phyloP scores from a whole-genome alignment of 495 filamentous ascomycete species.

The Hypoxylon crocopeplum region DNA sequence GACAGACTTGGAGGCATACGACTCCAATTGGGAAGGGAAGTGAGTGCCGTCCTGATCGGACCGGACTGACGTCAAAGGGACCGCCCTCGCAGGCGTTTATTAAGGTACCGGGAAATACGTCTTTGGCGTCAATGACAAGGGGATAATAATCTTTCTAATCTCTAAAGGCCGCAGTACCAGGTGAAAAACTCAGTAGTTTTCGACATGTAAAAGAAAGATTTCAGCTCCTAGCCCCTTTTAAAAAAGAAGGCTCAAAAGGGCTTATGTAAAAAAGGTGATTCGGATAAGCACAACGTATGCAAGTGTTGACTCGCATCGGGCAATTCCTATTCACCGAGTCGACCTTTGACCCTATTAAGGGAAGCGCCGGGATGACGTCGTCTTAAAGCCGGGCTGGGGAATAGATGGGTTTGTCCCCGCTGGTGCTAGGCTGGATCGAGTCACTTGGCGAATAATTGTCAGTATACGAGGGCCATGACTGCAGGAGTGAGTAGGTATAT shows the following conservation, averaged over 20 bases:
- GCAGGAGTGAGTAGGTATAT: no score
- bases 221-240: constrained; percentile 4
- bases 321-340: constrained; percentile 22
- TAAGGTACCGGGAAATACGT: background rate
- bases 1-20: background rate
- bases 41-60: background rate
- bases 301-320: constrained; percentile 4
- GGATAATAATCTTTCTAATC: background rate
- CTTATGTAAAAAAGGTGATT: constrained; percentile 30
- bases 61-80: no score
- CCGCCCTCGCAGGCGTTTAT: background rate
- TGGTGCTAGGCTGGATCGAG: constrained; percentile 1
- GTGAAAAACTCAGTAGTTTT: background rate
- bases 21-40: background rate
- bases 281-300: constrained; percentile 15
- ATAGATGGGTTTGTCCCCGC: background rate
- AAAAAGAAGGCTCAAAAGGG: constrained; percentile 3
- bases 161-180: background rate
- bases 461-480: background rate
- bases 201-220: constrained; percentile 10
- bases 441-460: background rate
- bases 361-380: constrained; percentile 17
- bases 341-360: constrained; percentile 10
- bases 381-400: constrained; percentile 9
- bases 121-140: no score